phyloP scores from a whole-genome alignment of 148 eudicot genomes.

The Camellia japonica region DNA sequence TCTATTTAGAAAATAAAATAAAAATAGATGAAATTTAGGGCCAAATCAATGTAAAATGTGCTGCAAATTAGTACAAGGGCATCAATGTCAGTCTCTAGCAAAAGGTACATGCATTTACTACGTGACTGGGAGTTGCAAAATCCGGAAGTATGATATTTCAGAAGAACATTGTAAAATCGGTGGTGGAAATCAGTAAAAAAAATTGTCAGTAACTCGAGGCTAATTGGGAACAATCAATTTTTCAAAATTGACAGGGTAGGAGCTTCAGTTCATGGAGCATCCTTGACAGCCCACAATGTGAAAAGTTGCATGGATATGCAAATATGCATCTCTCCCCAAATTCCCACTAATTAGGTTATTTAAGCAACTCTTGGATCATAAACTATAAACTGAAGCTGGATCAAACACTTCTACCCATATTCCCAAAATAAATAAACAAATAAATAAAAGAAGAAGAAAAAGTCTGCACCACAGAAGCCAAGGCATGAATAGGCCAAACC shows the following conservation, averaged over 20 bases:
- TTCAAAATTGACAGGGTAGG: background rate
- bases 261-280: background rate
- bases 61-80: no score
- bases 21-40: background rate
- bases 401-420: no score
- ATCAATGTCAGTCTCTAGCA: no score
- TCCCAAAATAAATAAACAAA: no score
- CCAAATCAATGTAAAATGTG: background rate
- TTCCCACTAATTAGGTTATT: no score
- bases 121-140: no score
- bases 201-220: background rate
- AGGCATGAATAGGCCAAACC: constrained; percentile 2
- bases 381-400: no score
- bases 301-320: background rate
- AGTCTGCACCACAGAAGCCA: background rate
- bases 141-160: background rate
- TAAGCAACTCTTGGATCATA: no score
- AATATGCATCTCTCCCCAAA: background rate
- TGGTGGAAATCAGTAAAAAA: background rate
- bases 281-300: background rate
- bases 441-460: no score
- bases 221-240: background rate
- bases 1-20: no score
- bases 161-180: background rate
- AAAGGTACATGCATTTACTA: no score